A percentile compares a stretch with the other conserved stretches of the same genome.
phyloP scores from a whole-genome alignment of 345 rosid genomes.

The Eutrema japonicum region DNA sequence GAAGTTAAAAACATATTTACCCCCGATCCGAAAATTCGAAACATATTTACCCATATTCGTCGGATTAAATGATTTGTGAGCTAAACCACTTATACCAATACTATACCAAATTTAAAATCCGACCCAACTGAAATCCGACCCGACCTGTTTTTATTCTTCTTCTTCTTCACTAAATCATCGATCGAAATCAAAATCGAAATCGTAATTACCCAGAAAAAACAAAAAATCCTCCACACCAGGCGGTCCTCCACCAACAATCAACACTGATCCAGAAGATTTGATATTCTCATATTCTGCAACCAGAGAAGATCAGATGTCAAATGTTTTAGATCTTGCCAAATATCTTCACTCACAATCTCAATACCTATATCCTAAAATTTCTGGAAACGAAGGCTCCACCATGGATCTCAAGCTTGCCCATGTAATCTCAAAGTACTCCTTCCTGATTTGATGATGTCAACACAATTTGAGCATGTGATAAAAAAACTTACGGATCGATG shows the following conservation, averaged over 20 bases:
- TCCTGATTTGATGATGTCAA: conserved; percentile 51
- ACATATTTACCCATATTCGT: no score
- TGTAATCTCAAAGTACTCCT: conserved; percentile 88
- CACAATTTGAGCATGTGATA: not conserved
- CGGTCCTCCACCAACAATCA: conserved; percentile 94
- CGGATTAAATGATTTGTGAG: no score
- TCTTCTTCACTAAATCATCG: no score
- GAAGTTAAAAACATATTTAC: no score
- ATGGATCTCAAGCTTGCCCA: conserved; percentile 82
- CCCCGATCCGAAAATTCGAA: no score
- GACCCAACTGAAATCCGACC: no score
- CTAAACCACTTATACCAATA: no score
- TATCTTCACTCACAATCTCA: not conserved
- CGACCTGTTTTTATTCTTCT: no score
- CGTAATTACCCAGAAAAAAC: no score
- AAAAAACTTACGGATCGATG: conserved; percentile 58
- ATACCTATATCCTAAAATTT: conserved; percentile 23
- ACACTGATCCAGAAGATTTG: conserved; percentile 64
- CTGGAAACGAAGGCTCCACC: conserved; percentile 84
- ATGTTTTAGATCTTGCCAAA: not conserved
- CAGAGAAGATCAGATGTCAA: not conserved
- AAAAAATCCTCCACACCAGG: conserved; percentile 65
- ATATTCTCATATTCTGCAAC: conserved; percentile 76
- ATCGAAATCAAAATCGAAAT: no score
- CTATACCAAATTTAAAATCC: no score